These are phyloP conservation scores for Dissophora globulifera DNA, from an alignment of 192 early-diverging fungal genomes.

Conservation along the genomic window DNA sequence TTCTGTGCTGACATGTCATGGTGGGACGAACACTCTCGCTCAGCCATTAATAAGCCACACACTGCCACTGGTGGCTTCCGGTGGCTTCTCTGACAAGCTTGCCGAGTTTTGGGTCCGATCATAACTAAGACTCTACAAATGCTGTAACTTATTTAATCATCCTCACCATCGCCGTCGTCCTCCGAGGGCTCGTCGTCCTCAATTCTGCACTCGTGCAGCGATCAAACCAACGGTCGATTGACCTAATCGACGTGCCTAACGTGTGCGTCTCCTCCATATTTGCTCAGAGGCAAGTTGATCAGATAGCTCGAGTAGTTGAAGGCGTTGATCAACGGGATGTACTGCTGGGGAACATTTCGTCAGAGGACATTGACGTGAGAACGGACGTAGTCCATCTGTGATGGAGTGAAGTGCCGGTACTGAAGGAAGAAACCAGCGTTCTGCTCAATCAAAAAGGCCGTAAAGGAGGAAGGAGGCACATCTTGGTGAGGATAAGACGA, in stretches of 20 bases:
- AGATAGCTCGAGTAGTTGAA: slow-evolving; percentile 92
- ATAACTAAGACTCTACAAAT: too few species aligned
- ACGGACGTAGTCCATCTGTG: slow-evolving; percentile 78
- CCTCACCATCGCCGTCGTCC: slow-evolving; percentile 73
- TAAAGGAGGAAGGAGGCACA: slow-evolving; percentile 87
- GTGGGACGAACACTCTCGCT: too few species aligned
- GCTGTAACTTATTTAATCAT: slow-evolving; percentile 19
- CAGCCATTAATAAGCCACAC: too few species aligned
- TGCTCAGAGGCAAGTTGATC: slow-evolving; percentile 88
- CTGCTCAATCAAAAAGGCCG: slow-evolving; percentile 82
- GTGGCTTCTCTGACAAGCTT: too few species aligned
- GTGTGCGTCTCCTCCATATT: slow-evolving; percentile 87
- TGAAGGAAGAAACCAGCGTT: slow-evolving; percentile 89
- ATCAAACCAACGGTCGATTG: slow-evolving; percentile 78
- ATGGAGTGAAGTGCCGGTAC: slow-evolving; percentile 79
- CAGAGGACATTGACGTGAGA: slow-evolving; percentile 72
- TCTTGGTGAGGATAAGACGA: slow-evolving; percentile 69
- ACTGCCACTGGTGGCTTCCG: too few species aligned
- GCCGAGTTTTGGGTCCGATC: too few species aligned
- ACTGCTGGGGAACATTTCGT: slow-evolving; percentile 75
- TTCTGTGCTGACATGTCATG: too few species aligned
- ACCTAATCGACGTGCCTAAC: slow-evolving; percentile 88
- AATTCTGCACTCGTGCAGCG: slow-evolving; percentile 71
- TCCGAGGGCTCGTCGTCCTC: slow-evolving; percentile 67
- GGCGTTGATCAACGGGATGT: slow-evolving; percentile 85